Percentiles rank a stretch among this genome's conserved stretches.
phyloP scores from a whole-genome alignment of 257 asterid genomes.

The Lithospermum erythrorhizon region DNA sequence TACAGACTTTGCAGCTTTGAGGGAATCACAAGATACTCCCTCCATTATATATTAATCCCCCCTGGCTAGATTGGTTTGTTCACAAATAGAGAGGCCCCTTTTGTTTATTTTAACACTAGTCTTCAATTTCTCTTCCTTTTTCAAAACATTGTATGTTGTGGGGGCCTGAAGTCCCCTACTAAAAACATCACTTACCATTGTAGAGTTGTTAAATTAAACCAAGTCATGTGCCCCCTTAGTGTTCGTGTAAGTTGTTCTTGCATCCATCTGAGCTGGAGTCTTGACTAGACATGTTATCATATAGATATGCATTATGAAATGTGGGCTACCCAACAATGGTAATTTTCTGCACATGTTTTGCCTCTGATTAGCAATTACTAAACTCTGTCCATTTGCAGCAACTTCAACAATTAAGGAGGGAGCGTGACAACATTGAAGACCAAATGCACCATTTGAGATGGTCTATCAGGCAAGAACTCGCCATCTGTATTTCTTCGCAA shows the following conservation, averaged over 20 bases:
- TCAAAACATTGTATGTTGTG: too few relatives aligned
- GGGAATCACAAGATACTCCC: not conserved
- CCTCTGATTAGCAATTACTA: not conserved
- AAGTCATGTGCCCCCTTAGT: not conserved
- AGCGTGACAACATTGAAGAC: slow-evolving; percentile 83
- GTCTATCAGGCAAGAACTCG: slow-evolving; percentile 53
- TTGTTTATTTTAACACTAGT: too few relatives aligned
- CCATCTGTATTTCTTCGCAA: slow-evolving; percentile 1
- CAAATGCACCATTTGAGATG: slow-evolving; percentile 69
- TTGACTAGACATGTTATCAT: not conserved
- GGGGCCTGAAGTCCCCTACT: too few relatives aligned
- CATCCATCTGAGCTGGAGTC: not conserved
- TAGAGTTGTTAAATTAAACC: not conserved
- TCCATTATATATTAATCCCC: not conserved
- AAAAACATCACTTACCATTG: not conserved
- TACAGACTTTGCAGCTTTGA: too few relatives aligned
- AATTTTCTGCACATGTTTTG: not conserved
- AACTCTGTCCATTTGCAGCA: slow-evolving; percentile 34
- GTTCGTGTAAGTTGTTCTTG: not conserved
- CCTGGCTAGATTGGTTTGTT: not conserved
- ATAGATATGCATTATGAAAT: too few relatives aligned
- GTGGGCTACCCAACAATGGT: not conserved
- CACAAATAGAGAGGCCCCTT: not conserved
- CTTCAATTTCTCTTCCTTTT: too few relatives aligned
- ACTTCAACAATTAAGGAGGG: slow-evolving; percentile 66